phyloP scores from a whole-genome alignment of 495 filamentous ascomycete species.

The Penicillium daleae region DNA sequence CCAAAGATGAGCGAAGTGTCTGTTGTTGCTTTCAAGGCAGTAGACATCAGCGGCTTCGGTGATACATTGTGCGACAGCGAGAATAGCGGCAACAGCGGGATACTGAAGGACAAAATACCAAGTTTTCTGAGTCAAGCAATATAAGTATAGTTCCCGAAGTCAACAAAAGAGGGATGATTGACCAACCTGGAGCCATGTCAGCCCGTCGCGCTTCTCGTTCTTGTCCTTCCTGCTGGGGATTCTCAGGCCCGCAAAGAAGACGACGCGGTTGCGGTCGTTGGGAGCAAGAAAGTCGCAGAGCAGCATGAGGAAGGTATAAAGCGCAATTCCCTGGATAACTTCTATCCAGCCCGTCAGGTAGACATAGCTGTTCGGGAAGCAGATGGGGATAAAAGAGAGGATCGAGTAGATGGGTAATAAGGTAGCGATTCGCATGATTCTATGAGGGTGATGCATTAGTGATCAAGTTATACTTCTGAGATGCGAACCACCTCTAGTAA shows the following conservation, averaged over 20 bases:
- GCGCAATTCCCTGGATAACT: constrained; percentile 35
- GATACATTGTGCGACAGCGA: constrained; percentile 34
- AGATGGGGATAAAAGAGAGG: constrained; percentile 32
- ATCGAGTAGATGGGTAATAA: constrained; percentile 35
- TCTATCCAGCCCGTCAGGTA: constrained; percentile 37
- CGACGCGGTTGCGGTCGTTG: constrained; percentile 18
- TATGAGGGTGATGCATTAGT: constrained; percentile 5
- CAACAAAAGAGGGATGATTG: background rate
- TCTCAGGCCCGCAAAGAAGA: constrained; percentile 30
- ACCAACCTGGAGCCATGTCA: constrained; percentile 28
- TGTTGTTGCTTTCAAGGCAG: constrained; percentile 31
- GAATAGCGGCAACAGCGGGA: constrained; percentile 30
- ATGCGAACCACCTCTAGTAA: background rate
- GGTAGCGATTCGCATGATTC: constrained; percentile 33
- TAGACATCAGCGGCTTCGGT: constrained; percentile 34
- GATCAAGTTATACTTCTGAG: background rate
- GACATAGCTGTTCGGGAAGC: constrained; percentile 31
- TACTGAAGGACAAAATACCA: constrained; percentile 39
- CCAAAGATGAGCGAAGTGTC: constrained; percentile 43
- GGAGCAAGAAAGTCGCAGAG: constrained; percentile 37
- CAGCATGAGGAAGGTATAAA: constrained; percentile 38
- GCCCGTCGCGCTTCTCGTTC: constrained; percentile 16
- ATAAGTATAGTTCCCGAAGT: background rate
- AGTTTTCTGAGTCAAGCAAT: constrained; percentile 17
- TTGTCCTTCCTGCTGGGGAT: constrained; percentile 18